Base-by-base conservation (phyloP, 768 basidiomycete species). In the Leccinum uliginosum region DNA sequence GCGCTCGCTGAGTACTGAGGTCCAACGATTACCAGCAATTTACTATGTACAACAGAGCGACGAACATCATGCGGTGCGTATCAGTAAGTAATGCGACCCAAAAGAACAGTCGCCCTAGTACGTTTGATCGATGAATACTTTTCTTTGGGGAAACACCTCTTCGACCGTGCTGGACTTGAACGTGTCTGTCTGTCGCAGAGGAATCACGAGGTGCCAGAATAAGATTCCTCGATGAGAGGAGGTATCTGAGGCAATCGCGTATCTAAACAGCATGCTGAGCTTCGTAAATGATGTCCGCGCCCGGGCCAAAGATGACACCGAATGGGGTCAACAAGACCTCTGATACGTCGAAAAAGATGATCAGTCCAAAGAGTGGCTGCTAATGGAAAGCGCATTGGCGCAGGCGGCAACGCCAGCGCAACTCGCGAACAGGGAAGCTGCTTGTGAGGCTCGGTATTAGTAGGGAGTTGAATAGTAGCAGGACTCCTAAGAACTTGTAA, bases 161-260 rank as follows among this genome's bases (percentile, higher is more conserved):
- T 88, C 86, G 46, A 91, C 69, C 0, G 80, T 79, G 32, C 64
- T 71, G 0, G 81, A 83, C 72, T 93, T 91, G 12, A 66, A 67
- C 0, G 73, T 62, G 60, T 88, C 86, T 0, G 87, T 89, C 11
- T 76, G 67, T 1, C 92, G 86, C 4, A 89, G 74, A 1, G 91
- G 89, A n/a, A 92, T 81, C 50, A 91, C 77, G 15, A 93, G 79
- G 62, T 91, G 88, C n/a, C n/a, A n/a, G 69, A 93, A 93, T 3
- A 53, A 1, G 63, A 59, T 2, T 43, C 54, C 6, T 35, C 34
- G 30, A 58, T 14, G 69, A 65, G 30, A 83, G 72, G 17, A 80
- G 69, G 1, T 54, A 62, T 10, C 62, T 58, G 43, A 83, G 75
- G 47, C 76, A 77, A 21, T 70, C 67, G 5, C 71, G 72, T 58